These are phyloP conservation scores for Vaccinium myrtillus DNA, from an alignment of 148 eudicot species.

Conservation along the genomic window DNA sequence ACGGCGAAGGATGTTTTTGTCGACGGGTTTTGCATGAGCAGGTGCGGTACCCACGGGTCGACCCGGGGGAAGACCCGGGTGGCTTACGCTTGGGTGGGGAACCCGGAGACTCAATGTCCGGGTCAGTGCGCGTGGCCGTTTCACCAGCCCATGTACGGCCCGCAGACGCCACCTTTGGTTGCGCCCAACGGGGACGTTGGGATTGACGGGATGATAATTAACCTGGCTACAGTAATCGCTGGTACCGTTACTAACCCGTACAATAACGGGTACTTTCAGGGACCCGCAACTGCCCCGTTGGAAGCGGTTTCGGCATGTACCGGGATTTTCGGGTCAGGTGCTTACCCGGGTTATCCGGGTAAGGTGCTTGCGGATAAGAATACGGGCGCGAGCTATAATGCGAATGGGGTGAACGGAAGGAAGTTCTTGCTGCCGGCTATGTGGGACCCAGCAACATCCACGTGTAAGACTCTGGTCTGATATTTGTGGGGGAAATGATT, in stretches of 20 bases:
- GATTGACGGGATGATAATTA: conserved; percentile 62
- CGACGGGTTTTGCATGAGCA: conserved; percentile 62
- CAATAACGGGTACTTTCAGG: conserved; percentile 54
- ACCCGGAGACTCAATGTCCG: conserved; percentile 52
- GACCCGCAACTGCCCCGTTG: conserved; percentile 40
- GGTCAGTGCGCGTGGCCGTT: conserved; percentile 70
- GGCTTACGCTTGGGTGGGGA: conserved; percentile 60
- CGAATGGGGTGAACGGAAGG: conserved; percentile 50
- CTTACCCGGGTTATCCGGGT: conserved; percentile 57
- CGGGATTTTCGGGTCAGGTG: conserved; percentile 55
- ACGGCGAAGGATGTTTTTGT: conserved; percentile 63
- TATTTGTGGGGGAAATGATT: neutral
- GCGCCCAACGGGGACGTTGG: conserved; percentile 62
- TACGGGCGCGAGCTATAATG: conserved; percentile 60
- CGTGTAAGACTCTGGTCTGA: conserved; percentile 46
- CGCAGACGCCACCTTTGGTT: conserved; percentile 47
- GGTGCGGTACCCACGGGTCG: conserved; percentile 64
- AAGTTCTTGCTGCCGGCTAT: conserved; percentile 55
- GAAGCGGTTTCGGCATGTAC: conserved; percentile 68
- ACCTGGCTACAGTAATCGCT: conserved; percentile 52
- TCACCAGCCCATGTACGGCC: conserved; percentile 52
- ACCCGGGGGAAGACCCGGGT: conserved; percentile 11
- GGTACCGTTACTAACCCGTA: conserved; percentile 61
- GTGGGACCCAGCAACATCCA: conserved; percentile 52
- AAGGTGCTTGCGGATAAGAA: conserved; percentile 35